Percentiles rank a stretch among this genome's conserved stretches.
These are phyloP conservation scores for Pholiota conissans DNA, from an alignment of 768 basidiomycete species.

Conservation along the genomic window DNA sequence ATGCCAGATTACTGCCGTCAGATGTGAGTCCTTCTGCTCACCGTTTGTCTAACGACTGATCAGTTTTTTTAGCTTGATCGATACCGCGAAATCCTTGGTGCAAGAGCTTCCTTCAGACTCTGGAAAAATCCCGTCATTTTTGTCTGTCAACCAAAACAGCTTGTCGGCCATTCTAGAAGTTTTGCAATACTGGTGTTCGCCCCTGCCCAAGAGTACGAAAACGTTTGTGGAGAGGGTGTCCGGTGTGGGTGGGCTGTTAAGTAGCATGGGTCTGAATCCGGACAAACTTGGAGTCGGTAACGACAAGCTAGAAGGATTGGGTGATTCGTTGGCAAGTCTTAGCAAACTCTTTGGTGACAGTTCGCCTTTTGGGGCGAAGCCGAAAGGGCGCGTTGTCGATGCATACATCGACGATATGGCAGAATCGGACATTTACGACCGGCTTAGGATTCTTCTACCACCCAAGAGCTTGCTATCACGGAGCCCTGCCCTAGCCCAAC, in stretches of 20 bases:
- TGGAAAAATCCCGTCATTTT: neutral
- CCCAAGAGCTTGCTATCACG: neutral
- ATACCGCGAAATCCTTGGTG: neutral
- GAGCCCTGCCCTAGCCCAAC: conserved; percentile 3
- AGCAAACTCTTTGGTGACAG: neutral
- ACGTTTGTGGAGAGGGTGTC: conserved; percentile 2
- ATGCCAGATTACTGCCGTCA: conserved; percentile 17
- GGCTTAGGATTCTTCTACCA: conserved; percentile 4
- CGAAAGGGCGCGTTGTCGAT: neutral
- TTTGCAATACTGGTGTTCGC: conserved; percentile 15
- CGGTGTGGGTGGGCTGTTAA: neutral
- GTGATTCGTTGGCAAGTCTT: neutral
- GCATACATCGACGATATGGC: neutral
- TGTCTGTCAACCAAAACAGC: conserved; percentile 7
- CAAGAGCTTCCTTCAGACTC: neutral
- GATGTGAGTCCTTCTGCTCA: conserved; percentile 9
- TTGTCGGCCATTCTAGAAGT: conserved; percentile 6
- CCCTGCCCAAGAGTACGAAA: conserved; percentile 11
- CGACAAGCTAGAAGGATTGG: neutral
- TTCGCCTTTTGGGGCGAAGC: neutral
- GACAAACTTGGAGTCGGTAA: neutral
- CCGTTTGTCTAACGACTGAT: neutral
- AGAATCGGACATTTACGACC: conserved; percentile 2
- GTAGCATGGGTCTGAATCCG: neutral
- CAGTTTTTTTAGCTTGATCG: neutral